Conservation (phyloP, 1,139 yeast genomes). For the Arxiozyma bovina region DNA sequence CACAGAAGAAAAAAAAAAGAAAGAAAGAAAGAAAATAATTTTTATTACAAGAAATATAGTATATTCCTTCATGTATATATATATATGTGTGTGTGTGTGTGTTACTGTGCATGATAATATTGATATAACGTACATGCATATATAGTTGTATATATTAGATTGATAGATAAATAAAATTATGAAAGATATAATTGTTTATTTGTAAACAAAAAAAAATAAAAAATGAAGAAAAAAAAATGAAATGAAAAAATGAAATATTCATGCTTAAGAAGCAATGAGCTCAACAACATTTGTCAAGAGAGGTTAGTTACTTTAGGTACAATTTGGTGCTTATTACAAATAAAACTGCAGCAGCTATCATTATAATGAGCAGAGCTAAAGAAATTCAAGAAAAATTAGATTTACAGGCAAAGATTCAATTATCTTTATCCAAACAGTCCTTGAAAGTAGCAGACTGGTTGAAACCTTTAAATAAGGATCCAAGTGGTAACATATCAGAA, state of each 20-base stretch:
- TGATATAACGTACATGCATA: neutral
- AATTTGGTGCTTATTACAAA: neutral
- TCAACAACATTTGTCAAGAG: too few relatives aligned
- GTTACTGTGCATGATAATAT: too few relatives aligned
- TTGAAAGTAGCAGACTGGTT: constrained; percentile 27
- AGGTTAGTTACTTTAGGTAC: too few relatives aligned
- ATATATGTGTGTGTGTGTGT: too few relatives aligned
- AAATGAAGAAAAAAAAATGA: too few relatives aligned
- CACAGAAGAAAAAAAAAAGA: neutral
- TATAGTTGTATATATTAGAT: too few relatives aligned
- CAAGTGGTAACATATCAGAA: constrained; percentile 7
- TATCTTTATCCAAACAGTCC: constrained; percentile 21
- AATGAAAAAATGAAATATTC: too few relatives aligned
- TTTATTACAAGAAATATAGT: neutral
- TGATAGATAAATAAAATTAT: too few relatives aligned
- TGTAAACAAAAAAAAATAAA: too few relatives aligned
- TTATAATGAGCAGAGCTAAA: constrained; percentile 30
- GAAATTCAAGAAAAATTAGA: constrained; percentile 34
- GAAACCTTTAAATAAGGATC: constrained; percentile 3
- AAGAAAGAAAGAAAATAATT: neutral
- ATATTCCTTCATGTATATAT: neutral
- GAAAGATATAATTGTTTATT: too few relatives aligned
- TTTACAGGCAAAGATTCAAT: constrained; percentile 31
- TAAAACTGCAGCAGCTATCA: neutral
- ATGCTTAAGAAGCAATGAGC: too few relatives aligned